These are phyloP conservation scores for Colletotrichum gloeosporioides DNA, from an alignment of 2,329 filamentous ascomycete genomes.

Conservation along the genomic window DNA sequence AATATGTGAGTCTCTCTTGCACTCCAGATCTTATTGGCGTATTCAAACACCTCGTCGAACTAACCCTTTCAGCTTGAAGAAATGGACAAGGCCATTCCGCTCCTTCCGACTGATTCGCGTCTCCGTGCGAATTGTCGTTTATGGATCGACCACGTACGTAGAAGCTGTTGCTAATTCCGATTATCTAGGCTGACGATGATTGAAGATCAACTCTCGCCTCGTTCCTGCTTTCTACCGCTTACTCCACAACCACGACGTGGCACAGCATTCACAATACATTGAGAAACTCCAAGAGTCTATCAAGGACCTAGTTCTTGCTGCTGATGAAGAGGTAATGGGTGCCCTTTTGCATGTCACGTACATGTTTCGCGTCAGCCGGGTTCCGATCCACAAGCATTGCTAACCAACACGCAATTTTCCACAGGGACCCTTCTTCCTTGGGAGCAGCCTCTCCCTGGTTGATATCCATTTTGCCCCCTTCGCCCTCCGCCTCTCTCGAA, in stretches of 20 bases:
- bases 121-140: constrained; percentile 76
- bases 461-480: constrained; percentile 81
- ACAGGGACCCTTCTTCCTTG: constrained; percentile 73
- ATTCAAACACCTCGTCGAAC: neutral
- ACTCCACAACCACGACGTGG: constrained; percentile 66
- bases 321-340: constrained; percentile 44
- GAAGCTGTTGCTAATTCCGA: neutral
- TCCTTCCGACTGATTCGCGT: constrained; percentile 71
- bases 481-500: constrained; percentile 70
- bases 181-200: neutral
- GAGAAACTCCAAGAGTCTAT: constrained; percentile 71
- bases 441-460: constrained; percentile 61
- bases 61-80: constrained; percentile 69
- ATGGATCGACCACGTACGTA: constrained; percentile 76
- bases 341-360: neutral
- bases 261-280: constrained; percentile 63
- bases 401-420: neutral
- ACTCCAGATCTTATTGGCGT: neutral
- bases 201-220: constrained; percentile 75
- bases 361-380: neutral
- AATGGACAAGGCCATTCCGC: constrained; percentile 59
- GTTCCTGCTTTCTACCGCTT: constrained; percentile 79
- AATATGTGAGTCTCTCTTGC: constrained; percentile 67
- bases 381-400: neutral
- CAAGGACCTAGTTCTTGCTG: constrained; percentile 51